A percentile compares a stretch with the other conserved stretches of the same genome.
phyloP scores from a whole-genome alignment of 73 alveolate genomes.

The Symbiodinium natans region DNA sequence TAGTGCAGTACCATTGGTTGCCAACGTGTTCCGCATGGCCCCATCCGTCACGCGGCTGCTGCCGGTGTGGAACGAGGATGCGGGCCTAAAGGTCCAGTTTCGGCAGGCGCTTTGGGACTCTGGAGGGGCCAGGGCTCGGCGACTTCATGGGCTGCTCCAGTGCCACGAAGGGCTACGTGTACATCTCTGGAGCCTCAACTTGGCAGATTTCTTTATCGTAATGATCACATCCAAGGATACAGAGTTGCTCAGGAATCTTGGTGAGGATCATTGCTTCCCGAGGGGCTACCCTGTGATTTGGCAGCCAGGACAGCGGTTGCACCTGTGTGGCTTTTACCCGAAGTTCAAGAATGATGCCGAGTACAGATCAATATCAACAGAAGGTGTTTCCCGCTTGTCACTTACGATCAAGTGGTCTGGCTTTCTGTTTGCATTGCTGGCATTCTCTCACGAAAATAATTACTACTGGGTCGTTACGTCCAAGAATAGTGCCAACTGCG shows the following conservation, averaged over 20 bases:
- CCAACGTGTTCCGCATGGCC: neutral
- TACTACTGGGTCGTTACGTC: slow-evolving; percentile 1
- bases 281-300: neutral
- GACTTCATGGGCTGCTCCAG: neutral
- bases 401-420: slow-evolving; percentile 18
- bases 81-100: neutral
- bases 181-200: neutral
- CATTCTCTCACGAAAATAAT: neutral
- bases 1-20: no score
- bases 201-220: neutral
- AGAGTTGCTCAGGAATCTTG: neutral
- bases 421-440: neutral
- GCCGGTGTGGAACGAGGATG: neutral
- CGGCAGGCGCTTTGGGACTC: slow-evolving; percentile 9
- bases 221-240: neutral
- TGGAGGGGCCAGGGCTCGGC: neutral
- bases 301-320: neutral
- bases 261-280: slow-evolving; percentile 3
- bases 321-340: neutral
- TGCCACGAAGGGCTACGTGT: neutral
- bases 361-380: neutral
- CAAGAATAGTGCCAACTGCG: neutral
- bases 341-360: slow-evolving; percentile 4
- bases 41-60: neutral
- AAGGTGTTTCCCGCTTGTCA: neutral